Percentiles rank a stretch among this genome's conserved stretches.
These are phyloP conservation scores for Haemoproteus tartakovskyi DNA, from an alignment of 169 alveolate species.

Conservation along the genomic window DNA sequence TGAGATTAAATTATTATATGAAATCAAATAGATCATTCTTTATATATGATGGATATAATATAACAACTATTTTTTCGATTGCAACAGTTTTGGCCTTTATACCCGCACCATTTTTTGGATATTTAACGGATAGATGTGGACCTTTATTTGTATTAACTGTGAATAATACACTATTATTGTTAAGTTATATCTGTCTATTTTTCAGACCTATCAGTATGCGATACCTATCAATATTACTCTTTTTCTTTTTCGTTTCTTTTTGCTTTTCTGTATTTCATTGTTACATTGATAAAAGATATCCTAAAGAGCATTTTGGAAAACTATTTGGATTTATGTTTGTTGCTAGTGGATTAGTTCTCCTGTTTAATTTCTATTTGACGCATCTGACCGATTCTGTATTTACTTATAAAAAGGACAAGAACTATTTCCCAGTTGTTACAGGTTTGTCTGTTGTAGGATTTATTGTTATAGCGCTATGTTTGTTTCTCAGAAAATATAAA, in stretches of 20 bases:
- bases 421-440: slow-evolving; percentile 12
- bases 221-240: not conserved
- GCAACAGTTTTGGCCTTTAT: slow-evolving; percentile 40
- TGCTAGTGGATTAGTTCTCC: slow-evolving; percentile 22
- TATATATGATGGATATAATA: slow-evolving; percentile 8
- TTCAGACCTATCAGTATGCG: not conserved
- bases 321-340: slow-evolving; percentile 59
- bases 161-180: slow-evolving; percentile 20
- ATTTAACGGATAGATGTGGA: slow-evolving; percentile 39
- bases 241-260: slow-evolving; percentile 30
- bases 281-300: slow-evolving; percentile 34
- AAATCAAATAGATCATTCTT: slow-evolving; percentile 45
- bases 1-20: slow-evolving; percentile 52
- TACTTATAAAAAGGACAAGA: slow-evolving; percentile 5
- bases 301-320: slow-evolving; percentile 62
- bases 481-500: slow-evolving; percentile 35
- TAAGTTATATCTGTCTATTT: slow-evolving; percentile 13
- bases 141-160: slow-evolving; percentile 25
- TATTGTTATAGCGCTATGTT: slow-evolving; percentile 6
- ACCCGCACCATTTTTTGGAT: slow-evolving; percentile 62
- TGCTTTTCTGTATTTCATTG: slow-evolving; percentile 44
- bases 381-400: slow-evolving; percentile 36
- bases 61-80: slow-evolving; percentile 34
- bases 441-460: slow-evolving; percentile 43
- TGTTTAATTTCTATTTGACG: slow-evolving; percentile 33